These are phyloP conservation scores for Kondoa subrosea DNA, from an alignment of 768 basidiomycete genomes.

Conservation along the genomic window DNA sequence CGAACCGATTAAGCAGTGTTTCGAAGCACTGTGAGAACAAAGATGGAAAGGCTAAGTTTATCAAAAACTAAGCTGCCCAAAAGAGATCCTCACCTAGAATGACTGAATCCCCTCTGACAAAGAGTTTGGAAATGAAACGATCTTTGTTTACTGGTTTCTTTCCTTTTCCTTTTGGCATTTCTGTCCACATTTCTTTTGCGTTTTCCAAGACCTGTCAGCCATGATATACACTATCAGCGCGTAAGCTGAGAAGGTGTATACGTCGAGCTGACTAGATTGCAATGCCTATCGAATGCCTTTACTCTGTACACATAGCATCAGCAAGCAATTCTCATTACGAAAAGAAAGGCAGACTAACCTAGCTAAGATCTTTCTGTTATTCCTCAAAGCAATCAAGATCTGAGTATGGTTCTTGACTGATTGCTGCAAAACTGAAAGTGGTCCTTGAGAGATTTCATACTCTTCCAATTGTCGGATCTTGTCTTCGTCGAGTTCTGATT, in stretches of 20 bases:
- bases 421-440: constrained; percentile 85
- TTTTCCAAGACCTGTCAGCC: constrained; percentile 70
- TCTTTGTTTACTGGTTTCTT: constrained; percentile 99
- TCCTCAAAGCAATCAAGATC: constrained; percentile 87
- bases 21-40: background rate
- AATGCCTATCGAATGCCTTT: constrained; percentile 96
- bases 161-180: constrained; percentile 90
- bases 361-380: constrained; percentile 79
- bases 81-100: constrained; percentile 53
- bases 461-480: constrained; percentile 78
- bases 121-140: constrained; percentile 99
- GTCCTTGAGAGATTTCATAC: constrained; percentile 35
- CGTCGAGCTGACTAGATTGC: constrained; percentile 66
- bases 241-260: background rate
- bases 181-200: constrained; percentile 99
- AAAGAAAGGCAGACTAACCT: constrained; percentile 10
- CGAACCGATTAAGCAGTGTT: background rate
- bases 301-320: constrained; percentile 50
- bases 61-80: background rate
- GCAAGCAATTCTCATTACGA: background rate
- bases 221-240: constrained; percentile 4
- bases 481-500: constrained; percentile 92
- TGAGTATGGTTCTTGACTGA: constrained; percentile 95
- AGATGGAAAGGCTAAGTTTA: background rate
- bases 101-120: constrained; percentile 76